Conservation (phyloP, 768 basidiomycete genomes). For the Megacollybia marginata region DNA sequence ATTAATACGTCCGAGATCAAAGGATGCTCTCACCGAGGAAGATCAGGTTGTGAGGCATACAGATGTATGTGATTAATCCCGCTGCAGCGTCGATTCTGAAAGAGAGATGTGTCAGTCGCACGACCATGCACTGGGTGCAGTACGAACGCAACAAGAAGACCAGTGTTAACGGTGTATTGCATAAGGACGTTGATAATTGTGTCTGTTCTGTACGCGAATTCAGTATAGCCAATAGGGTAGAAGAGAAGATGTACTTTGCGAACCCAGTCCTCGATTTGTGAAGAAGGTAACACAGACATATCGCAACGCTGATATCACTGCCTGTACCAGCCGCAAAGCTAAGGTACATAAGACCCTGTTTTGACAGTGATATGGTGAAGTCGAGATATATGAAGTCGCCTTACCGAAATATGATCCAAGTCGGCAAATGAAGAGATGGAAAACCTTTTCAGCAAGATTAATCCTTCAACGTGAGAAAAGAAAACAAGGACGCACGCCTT, state of each 20-base stretch:
- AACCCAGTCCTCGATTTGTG: constrained; percentile 45
- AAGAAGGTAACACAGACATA: constrained; percentile 42
- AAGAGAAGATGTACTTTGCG: constrained; percentile 23
- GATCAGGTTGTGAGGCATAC: constrained; percentile 49
- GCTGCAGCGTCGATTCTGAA: constrained; percentile 37
- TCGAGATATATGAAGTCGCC: constrained; percentile 4
- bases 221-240: not conserved
- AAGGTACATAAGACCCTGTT: constrained; percentile 41
- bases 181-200: constrained; percentile 40
- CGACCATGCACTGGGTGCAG: constrained; percentile 5
- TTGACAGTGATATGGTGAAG: not conserved
- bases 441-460: constrained; percentile 23
- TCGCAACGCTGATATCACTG: constrained; percentile 44
- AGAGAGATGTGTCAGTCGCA: not conserved
- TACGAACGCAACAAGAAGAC: constrained; percentile 35
- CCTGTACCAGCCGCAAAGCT: constrained; percentile 43
- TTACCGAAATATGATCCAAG: constrained; percentile 30
- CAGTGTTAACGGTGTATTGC: constrained; percentile 48
- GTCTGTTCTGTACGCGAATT: constrained; percentile 34
- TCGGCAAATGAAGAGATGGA: constrained; percentile 26
- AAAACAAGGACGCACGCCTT: constrained; percentile 34
- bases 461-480: too few relatives aligned
- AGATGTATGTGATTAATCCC: constrained; percentile 37
- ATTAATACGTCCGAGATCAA: not conserved
- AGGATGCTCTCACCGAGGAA: constrained; percentile 31